phyloP scores from a whole-genome alignment of 176 grass and related monocot genomes.

The Eremochloa ophiuroides region DNA sequence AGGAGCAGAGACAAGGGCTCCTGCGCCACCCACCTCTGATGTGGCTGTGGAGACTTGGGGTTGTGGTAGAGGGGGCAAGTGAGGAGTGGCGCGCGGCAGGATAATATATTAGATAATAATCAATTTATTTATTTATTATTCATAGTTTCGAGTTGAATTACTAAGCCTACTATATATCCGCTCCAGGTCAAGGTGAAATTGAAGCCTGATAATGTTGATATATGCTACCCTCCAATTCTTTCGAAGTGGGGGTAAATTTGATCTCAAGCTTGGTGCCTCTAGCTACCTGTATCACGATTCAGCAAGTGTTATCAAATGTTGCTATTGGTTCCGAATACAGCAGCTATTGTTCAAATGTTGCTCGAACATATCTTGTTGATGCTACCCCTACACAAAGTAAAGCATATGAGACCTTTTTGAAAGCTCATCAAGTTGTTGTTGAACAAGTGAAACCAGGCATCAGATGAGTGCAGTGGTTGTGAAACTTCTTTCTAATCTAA shows the following conservation, averaged over 20 bases:
- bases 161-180: too few species aligned
- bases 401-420: conserved; percentile 74
- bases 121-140: too few species aligned
- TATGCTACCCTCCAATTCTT: conserved; percentile 95
- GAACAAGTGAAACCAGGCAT: conserved; percentile 55
- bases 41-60: too few species aligned
- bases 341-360: conserved; percentile 91
- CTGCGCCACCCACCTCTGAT: too few species aligned
- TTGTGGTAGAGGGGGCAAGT: too few species aligned
- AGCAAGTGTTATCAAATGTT: conserved; percentile 79
- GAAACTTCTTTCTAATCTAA: conserved; percentile 56
- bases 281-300: conserved; percentile 85
- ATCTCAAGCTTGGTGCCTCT: conserved; percentile 70
- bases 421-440: conserved; percentile 83
- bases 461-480: conserved; percentile 47
- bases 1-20: too few species aligned
- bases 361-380: conserved; percentile 85
- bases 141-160: too few species aligned
- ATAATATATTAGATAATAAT: too few species aligned
- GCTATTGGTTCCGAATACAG: conserved; percentile 74
- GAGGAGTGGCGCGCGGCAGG: too few species aligned
- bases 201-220: conserved; percentile 85
- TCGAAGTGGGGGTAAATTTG: conserved; percentile 89
- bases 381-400: conserved; percentile 55
- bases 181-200: conserved; percentile 78